These are phyloP conservation scores for Hypoxylon perforatum DNA, from an alignment of 495 filamentous ascomycete genomes.

Conservation along the genomic window DNA sequence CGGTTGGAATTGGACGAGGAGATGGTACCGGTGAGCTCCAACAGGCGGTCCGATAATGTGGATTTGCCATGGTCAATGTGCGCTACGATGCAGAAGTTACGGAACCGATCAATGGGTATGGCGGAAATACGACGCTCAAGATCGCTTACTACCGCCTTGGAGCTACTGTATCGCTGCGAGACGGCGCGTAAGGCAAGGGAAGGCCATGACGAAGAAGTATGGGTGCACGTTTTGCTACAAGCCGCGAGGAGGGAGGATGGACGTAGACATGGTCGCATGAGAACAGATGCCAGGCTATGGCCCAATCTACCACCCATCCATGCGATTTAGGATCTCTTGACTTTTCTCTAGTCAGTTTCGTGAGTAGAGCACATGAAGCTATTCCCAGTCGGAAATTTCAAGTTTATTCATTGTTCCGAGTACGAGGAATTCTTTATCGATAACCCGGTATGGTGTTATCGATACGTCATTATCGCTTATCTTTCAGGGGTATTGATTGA, in stretches of 20 bases:
- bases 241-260: constrained; percentile 53
- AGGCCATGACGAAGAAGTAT: constrained; percentile 34
- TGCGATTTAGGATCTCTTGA: constrained; percentile 29
- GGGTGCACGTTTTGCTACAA: constrained; percentile 52
- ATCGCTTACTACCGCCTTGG: constrained; percentile 48
- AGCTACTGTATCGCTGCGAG: constrained; percentile 30
- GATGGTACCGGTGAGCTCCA: constrained; percentile 96
- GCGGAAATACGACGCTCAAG: constrained; percentile 84
- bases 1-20: constrained; percentile 82
- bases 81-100: constrained; percentile 98
- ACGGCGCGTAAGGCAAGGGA: not conserved
- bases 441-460: no score
- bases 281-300: constrained; percentile 27
- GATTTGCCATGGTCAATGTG: constrained; percentile 99
- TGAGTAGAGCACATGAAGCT: constrained; percentile 12
- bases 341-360: constrained; percentile 5
- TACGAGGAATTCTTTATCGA: constrained; percentile 29
- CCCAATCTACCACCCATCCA: constrained; percentile 46
- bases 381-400: constrained; percentile 6
- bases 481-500: not conserved
- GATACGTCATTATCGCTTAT: not conserved
- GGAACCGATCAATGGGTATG: constrained; percentile 90
- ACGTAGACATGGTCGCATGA: constrained; percentile 51
- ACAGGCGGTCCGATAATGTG: constrained; percentile 88
- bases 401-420: no score